Percentiles rank a stretch among this genome's conserved stretches.
phyloP scores from a whole-genome alignment of 2,329 filamentous ascomycete genomes.

The Neophaeococcomyces aloes region DNA sequence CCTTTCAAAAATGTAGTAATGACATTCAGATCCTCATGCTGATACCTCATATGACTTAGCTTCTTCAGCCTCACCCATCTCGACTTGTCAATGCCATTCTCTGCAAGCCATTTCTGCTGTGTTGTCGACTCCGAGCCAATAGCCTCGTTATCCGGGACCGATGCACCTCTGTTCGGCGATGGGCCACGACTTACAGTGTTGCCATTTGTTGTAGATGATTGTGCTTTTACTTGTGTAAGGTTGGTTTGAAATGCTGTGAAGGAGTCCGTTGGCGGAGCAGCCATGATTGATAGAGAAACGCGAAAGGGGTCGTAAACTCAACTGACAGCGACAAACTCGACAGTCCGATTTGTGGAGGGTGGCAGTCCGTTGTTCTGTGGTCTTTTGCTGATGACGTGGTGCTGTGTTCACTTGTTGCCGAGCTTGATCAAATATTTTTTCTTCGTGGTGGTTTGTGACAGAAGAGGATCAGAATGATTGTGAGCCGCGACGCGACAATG shows the following conservation, averaged over 20 bases:
- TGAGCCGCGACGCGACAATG: no score
- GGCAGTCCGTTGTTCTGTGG: no score
- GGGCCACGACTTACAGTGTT: conserved; percentile 17
- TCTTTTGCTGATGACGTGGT: no score
- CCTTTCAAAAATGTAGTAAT: conserved; percentile 37
- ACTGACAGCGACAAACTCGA: no score
- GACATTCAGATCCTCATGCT: conserved; percentile 40
- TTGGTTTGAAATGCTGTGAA: conserved; percentile 19
- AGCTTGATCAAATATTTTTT: no score
- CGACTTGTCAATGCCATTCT: conserved; percentile 30
- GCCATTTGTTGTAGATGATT: conserved; percentile 8
- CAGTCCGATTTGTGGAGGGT: no score
- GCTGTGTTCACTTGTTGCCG: no score
- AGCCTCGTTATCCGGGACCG: conserved; percentile 18
- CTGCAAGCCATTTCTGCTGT: conserved; percentile 20
- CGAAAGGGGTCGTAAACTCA: no score
- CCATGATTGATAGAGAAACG: conserved; percentile 1
- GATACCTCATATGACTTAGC: conserved; percentile 44
- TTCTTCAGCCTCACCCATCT: conserved; percentile 39
- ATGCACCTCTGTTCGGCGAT: conserved; percentile 20
- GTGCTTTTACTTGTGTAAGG: conserved; percentile 18
- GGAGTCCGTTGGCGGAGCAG: conserved; percentile 13
- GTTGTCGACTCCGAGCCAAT: conserved; percentile 13
- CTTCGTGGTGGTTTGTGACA: no score
- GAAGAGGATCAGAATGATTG: no score